Percentiles rank a stretch among this genome's conserved stretches.
Conservation (phyloP, 1,284 basidiomycete species). For the Trichosporon faecale region DNA sequence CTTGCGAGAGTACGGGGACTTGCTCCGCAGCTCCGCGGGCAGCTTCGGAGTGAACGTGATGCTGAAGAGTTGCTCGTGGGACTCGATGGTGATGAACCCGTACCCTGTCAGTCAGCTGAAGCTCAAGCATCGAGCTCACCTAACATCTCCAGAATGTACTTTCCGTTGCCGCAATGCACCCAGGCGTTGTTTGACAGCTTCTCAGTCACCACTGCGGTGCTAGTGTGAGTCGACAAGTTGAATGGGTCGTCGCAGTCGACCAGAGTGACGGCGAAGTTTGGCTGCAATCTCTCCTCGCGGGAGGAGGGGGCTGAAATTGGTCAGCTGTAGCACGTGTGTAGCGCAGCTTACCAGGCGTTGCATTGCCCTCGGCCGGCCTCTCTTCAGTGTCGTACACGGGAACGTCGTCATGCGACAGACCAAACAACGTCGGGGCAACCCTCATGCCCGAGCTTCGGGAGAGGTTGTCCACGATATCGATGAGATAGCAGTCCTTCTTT, state of each 20-base stretch:
- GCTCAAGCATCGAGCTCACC: slow-evolving; percentile 42
- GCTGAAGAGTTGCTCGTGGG: slow-evolving; percentile 14
- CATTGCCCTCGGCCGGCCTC: background rate
- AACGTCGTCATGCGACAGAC: slow-evolving; percentile 54
- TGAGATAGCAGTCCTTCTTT: slow-evolving; percentile 80
- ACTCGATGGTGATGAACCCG: slow-evolving; percentile 71
- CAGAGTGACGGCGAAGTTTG: slow-evolving; percentile 63
- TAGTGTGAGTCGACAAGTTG: slow-evolving; percentile 30
- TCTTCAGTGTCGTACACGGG: slow-evolving; percentile 64
- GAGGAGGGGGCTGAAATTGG: background rate
- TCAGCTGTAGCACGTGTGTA: background rate
- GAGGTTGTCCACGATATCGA: slow-evolving; percentile 85
- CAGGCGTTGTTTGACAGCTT: slow-evolving; percentile 55
- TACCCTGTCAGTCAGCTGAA: slow-evolving; percentile 39
- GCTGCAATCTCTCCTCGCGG: background rate
- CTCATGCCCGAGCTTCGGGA: slow-evolving; percentile 68
- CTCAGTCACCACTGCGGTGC: slow-evolving; percentile 54
- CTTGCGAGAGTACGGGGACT: slow-evolving; percentile 25
- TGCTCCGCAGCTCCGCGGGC: slow-evolving; percentile 21
- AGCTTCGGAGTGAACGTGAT: slow-evolving; percentile 33
- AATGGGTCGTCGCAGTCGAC: slow-evolving; percentile 79
- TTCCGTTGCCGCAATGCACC: slow-evolving; percentile 65
- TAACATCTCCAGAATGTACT: slow-evolving; percentile 75
- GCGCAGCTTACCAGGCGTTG: background rate
- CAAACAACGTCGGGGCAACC: slow-evolving; percentile 80